Conservation (phyloP, 345 rosid genomes). For the Streptanthus diversifolius region DNA sequence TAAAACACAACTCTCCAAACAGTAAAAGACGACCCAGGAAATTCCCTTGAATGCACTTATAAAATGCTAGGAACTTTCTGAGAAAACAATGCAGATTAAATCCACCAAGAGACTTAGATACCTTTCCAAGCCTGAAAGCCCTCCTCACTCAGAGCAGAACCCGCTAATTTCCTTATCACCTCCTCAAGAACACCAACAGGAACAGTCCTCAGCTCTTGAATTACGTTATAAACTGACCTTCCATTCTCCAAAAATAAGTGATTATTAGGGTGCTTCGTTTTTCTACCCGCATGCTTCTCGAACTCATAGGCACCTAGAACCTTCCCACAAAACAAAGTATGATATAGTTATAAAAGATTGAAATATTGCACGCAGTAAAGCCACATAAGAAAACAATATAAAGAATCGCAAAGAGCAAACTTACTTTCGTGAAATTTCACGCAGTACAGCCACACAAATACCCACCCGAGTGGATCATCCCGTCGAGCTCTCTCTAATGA, state of each 20-base stretch:
- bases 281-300: conserved; percentile 78
- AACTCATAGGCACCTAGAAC: conserved; percentile 75
- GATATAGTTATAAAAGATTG: background rate
- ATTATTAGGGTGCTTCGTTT: conserved; percentile 81
- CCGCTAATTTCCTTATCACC: conserved; percentile 55
- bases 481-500: conserved; percentile 55
- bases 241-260: conserved; percentile 82
- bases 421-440: conserved; percentile 68
- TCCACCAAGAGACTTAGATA: conserved; percentile 19
- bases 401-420: background rate
- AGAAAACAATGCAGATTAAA: conserved; percentile 1
- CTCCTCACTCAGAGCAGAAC: conserved; percentile 70
- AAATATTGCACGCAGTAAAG: background rate
- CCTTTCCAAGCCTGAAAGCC: conserved; percentile 83
- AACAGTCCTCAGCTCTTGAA: conserved; percentile 67
- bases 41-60: background rate
- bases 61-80: background rate
- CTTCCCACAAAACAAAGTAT: conserved; percentile 35
- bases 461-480: conserved; percentile 67
- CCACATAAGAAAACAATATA: background rate
- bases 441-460: conserved; percentile 76
- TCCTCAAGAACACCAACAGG: conserved; percentile 54
- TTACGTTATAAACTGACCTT: conserved; percentile 70
- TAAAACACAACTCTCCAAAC: background rate
- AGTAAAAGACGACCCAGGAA: background rate